Evolutionary conservation across 805 yeast species (phyloP), one percentile per base, ranked within the genome.

Genomic region (Candida loeiensis): DNA sequence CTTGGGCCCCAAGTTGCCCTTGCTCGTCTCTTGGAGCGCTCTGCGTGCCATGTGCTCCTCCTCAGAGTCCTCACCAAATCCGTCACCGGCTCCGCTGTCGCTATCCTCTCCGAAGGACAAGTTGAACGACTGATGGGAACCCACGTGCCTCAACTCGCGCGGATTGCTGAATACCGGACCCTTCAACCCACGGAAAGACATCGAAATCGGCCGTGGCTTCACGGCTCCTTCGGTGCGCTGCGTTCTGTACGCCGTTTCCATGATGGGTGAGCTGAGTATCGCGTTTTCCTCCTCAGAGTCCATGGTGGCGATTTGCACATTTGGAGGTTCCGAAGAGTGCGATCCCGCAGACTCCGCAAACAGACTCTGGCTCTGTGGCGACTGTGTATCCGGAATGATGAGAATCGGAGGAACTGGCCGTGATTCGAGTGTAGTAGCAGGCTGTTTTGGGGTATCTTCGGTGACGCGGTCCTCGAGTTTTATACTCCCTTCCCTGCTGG

Each of bases 181-280:
- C 39, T 64, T 71, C 40, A 82, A 56, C 0, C 89, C 89, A 45
- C 73, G 73, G 59, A 79, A 80, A 2, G 86, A 80, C 72, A 72
- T 64, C 5, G 73, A 71, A 8, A 71, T 59, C 15, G 77, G 74
- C 25, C 74, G 25, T 3, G 35, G 35, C 15, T 33, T 31, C 19
- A 21, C n/a, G 15, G 29, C 20, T 8, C 29, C 25, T 9, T 20
- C 24, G 13, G 28, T 16, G 12, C 34, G 29, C 16, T 32, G 36
- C 25, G 39, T 43, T 18, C 44, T 31, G 40, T 40, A 46, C 4
- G 55, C 57, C 21, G 45, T 37, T 19, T 49, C 54, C 22, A 56
- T 36, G 12, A 56, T 51, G 6, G 57, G 61, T 6, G 60, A 53
- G 42, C 21, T 18, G 13, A 30, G 4, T 8, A 15, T 7, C n/a